Percentiles rank a stretch among this genome's conserved stretches.
These are phyloP conservation scores for Aspergillus flavus DNA, from an alignment of 2,329 filamentous ascomycete genomes.

Conservation along the genomic window DNA sequence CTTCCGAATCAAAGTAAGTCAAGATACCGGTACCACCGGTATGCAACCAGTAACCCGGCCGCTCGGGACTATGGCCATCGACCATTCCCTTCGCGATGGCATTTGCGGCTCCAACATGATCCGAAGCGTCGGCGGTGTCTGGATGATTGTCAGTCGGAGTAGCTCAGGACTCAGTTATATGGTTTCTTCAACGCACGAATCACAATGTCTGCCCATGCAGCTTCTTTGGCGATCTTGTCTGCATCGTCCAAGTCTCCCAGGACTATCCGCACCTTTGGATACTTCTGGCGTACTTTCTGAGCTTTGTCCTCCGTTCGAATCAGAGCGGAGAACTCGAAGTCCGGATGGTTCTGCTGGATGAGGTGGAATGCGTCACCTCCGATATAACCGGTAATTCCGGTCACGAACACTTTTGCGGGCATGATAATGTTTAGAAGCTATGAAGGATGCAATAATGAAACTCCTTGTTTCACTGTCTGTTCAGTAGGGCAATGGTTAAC, in stretches of 20 bases:
- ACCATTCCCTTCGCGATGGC: slow-evolving; percentile 41
- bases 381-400: slow-evolving; percentile 52
- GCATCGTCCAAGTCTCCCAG: slow-evolving; percentile 54
- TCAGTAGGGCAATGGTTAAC: neutral
- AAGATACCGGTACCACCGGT: slow-evolving; percentile 46
- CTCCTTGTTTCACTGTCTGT: neutral
- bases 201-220: slow-evolving; percentile 54
- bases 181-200: slow-evolving; percentile 36
- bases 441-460: neutral
- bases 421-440: neutral
- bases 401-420: slow-evolving; percentile 17
- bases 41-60: slow-evolving; percentile 44
- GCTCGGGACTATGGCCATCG: slow-evolving; percentile 46
- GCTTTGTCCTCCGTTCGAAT: slow-evolving; percentile 44
- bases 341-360: slow-evolving; percentile 43
- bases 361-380: slow-evolving; percentile 52
- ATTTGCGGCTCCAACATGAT: slow-evolving; percentile 43
- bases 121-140: slow-evolving; percentile 36
- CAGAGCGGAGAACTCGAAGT: slow-evolving; percentile 42
- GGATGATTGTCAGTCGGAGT: neutral
- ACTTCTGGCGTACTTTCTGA: slow-evolving; percentile 39
- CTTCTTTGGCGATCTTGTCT: slow-evolving; percentile 48
- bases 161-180: neutral
- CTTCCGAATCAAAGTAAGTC: slow-evolving; percentile 38
- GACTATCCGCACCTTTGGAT: slow-evolving; percentile 53